Base-by-base conservation (phyloP, 192 early-diverging fungal genomes). In the Lobosporangium transversale region DNA sequence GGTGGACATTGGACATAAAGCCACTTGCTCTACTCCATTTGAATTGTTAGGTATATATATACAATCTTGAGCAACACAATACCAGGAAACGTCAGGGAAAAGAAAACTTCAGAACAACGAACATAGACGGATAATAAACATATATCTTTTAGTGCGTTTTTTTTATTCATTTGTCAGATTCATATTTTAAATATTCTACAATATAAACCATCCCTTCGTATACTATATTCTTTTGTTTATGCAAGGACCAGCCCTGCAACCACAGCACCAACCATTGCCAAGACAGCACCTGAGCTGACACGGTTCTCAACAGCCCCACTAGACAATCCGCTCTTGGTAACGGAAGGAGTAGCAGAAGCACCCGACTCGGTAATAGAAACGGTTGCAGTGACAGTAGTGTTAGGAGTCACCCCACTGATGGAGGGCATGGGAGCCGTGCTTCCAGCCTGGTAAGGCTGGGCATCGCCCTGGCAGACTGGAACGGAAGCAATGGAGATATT, bases 401-500 rank as follows among this genome's bases (percentile, higher is more conserved):
- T 27, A 52, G 20, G 17, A 35, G 44, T 1, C 40, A 24, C 6
- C 2, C 27, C 32, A 3, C 23, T 31, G 54, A 48, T 43, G 29
- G 49, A 17, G 21, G 54, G 32, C 14, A 36, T 27, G 20, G 30
- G 27, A 20, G 36, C 48, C 5, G 54, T 58, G 20, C 45, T 37
- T 5, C 35, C 54, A 20, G 30, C 14, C 54, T 71, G 69, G 48
- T 71, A 71, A 4, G 60, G 60, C 18, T 33, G 31, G 35, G 35
- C 35, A 54, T 68, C 74, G 33, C 48, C 42, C 59, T 68, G 32
- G 51, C 74, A 78, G 9, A 52, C 31, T 24, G 65, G 45, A 12
- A 78, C 44, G 10, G 42, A 21, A 2, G 42, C 64, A 57, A 68
- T 52, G 7, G 58, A 42, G 45, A 78, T 78, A 58, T 68, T 68